Conservation (phyloP, 2,329 filamentous ascomycete species). For the Microsporum audouinii region DNA sequence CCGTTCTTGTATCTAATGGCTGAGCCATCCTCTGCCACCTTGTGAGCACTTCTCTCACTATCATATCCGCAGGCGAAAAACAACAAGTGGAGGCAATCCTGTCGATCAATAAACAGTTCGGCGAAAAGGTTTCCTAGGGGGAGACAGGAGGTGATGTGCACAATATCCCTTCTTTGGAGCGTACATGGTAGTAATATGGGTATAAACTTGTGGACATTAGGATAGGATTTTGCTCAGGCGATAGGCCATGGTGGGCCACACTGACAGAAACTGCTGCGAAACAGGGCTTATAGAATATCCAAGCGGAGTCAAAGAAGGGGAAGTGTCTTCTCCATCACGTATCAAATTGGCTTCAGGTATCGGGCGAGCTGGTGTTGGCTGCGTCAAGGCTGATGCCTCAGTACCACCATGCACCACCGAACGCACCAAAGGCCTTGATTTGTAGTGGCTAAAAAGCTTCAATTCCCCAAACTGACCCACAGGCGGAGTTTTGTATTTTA, state of each 20-base stretch:
- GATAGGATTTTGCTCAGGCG: not conserved
- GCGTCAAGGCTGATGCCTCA: not conserved
- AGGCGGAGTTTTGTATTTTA: no score
- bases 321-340: not conserved
- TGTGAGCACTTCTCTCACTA: not conserved
- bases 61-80: not conserved
- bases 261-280: not conserved
- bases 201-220: no score
- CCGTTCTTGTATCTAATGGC: not conserved
- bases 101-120: not conserved
- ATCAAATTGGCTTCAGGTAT: not conserved
- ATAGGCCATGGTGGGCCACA: not conserved
- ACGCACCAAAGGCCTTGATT: not conserved
- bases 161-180: not conserved
- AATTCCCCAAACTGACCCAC: not conserved
- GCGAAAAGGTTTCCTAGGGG: not conserved
- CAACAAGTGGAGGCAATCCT: not conserved
- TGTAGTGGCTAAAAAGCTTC: not conserved
- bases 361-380: not conserved
- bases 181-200: no score
- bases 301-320: not conserved
- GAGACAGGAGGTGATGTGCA: not conserved
- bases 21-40: not conserved
- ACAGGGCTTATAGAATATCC: not conserved
- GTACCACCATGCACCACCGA: not conserved